These are phyloP conservation scores for Auricularia auricula-judae DNA, from an alignment of 768 basidiomycete genomes.

Conservation along the genomic window DNA sequence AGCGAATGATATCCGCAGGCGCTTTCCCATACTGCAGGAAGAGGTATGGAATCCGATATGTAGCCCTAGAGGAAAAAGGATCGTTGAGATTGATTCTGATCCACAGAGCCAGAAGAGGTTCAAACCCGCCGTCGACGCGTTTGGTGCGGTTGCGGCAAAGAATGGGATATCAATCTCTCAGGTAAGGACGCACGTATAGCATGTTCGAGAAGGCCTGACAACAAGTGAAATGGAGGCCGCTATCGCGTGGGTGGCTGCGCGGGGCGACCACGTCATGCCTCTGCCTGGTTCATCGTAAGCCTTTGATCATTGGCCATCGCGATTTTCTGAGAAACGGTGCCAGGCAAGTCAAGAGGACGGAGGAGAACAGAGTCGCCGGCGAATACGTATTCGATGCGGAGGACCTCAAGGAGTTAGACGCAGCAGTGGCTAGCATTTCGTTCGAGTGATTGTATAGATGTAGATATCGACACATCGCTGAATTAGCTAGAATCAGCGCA, in stretches of 20 bases:
- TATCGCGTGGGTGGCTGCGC: slow-evolving; percentile 27
- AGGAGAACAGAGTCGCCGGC: slow-evolving; percentile 34
- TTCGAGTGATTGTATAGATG: too few relatives aligned
- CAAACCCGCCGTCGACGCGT: too few relatives aligned
- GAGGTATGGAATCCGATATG: too few relatives aligned
- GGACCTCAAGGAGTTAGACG: slow-evolving; percentile 31
- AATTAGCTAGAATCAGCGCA: too few relatives aligned
- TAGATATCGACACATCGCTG: too few relatives aligned
- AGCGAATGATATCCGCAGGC: too few relatives aligned
- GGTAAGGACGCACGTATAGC: background rate
- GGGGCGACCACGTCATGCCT: slow-evolving; percentile 12
- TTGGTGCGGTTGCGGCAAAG: background rate
- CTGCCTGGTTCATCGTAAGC: slow-evolving; percentile 36
- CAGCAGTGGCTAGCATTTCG: background rate
- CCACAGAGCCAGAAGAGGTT: too few relatives aligned
- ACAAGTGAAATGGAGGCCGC: background rate
- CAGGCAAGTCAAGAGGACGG: slow-evolving; percentile 29
- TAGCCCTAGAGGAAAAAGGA: too few relatives aligned
- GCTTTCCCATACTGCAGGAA: too few relatives aligned
- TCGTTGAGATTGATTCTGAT: too few relatives aligned
- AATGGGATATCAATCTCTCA: background rate
- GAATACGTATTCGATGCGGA: slow-evolving; percentile 28
- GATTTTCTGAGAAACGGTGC: background rate
- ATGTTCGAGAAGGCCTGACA: slow-evolving; percentile 5
- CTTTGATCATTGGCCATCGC: background rate